phyloP scores from a whole-genome alignment of 1,284 basidiomycete species.

The Tremellales sp. region DNA sequence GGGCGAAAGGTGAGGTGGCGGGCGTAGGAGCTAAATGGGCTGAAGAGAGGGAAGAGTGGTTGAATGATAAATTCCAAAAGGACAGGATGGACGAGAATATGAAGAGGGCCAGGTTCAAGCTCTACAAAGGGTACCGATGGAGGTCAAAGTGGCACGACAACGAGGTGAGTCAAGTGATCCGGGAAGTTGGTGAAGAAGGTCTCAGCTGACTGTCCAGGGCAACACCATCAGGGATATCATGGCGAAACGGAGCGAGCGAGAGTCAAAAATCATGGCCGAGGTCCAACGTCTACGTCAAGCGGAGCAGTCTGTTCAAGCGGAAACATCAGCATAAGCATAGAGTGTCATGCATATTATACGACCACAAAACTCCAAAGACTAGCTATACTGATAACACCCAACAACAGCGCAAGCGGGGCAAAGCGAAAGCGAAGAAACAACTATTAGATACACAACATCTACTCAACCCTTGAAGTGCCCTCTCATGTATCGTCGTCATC shows the following conservation, averaged over 20 bases:
- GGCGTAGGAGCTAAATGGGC: slow-evolving; percentile 51
- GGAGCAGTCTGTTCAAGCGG: no score
- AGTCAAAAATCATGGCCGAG: slow-evolving; percentile 40
- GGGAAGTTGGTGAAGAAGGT: slow-evolving; percentile 3
- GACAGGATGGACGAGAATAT: slow-evolving; percentile 21
- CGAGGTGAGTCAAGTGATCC: slow-evolving; percentile 22
- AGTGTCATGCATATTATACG: no score
- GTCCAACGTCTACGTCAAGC: no score
- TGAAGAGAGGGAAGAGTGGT: slow-evolving; percentile 56
- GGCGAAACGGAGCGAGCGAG: slow-evolving; percentile 54
- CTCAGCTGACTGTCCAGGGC: slow-evolving; percentile 26
- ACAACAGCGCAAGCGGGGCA: no score
- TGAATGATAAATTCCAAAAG: slow-evolving; percentile 60
- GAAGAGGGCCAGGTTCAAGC: slow-evolving; percentile 33
- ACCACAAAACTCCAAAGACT: no score
- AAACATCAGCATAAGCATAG: no score
- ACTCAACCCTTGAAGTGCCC: no score
- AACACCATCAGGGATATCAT: slow-evolving; percentile 43
- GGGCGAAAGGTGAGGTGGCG: slow-evolving; percentile 22
- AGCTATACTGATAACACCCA: no score
- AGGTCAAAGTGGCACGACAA: slow-evolving; percentile 39
- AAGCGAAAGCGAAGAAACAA: background rate
- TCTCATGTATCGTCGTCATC: no score
- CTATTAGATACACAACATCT: background rate
- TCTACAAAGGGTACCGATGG: slow-evolving; percentile 43